Conservation (phyloP, 139 green algal species). For the Choricystis sp. region DNA sequence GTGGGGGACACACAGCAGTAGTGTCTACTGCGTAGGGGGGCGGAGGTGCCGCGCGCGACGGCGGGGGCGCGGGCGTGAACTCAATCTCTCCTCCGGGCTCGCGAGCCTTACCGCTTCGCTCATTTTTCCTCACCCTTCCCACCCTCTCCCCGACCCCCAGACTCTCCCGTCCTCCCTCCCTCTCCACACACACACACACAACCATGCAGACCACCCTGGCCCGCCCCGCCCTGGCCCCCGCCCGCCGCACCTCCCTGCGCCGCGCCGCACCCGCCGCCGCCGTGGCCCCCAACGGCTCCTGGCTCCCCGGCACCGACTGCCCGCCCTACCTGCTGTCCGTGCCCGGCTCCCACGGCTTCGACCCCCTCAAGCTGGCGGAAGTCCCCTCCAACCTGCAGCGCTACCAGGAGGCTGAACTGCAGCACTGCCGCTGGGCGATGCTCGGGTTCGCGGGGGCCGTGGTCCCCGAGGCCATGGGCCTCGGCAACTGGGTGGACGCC, state of each 20-base stretch:
- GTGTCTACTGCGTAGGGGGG: no score
- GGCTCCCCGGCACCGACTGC: not conserved
- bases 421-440: slow-evolving; percentile 34
- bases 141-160: no score
- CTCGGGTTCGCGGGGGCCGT: slow-evolving; percentile 14
- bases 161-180: not conserved
- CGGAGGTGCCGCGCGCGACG: no score
- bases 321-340: not conserved
- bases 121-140: no score
- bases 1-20: no score
- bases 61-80: no score
- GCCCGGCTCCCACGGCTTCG: slow-evolving; percentile 42
- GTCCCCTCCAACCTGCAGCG: slow-evolving; percentile 12
- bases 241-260: not conserved
- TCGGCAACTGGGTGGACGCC: slow-evolving; percentile 47
- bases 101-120: no score
- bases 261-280: no score
- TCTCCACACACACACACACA: not conserved
- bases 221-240: no score
- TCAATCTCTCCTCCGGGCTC: no score
- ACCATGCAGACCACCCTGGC: not conserved
- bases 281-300: not conserved
- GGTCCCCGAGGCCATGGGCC: slow-evolving; percentile 29
- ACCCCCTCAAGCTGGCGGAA: slow-evolving; percentile 72
- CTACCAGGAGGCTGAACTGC: slow-evolving; percentile 45